Conservation (phyloP, 495 filamentous ascomycete genomes). For the Pyrenopolyporus hunteri region DNA sequence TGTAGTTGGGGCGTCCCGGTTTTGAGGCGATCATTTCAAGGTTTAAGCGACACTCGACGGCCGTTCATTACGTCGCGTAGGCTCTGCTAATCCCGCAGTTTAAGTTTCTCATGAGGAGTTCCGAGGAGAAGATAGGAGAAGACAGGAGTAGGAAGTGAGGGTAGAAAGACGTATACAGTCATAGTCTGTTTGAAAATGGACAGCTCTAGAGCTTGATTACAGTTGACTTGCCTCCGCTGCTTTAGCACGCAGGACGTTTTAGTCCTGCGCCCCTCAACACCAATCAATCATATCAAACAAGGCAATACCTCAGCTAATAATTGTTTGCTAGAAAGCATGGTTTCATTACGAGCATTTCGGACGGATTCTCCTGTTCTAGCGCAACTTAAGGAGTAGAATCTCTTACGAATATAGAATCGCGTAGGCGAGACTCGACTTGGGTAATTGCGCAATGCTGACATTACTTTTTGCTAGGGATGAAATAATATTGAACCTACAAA, state of each 20-base stretch:
- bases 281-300: not conserved
- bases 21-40: not conserved
- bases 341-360: not conserved
- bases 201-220: not conserved
- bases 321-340: constrained; percentile 2
- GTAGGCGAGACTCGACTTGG: too few relatives aligned
- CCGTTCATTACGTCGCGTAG: not conserved
- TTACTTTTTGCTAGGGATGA: too few relatives aligned
- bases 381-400: too few relatives aligned
- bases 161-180: not conserved
- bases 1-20: not conserved
- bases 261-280: not conserved
- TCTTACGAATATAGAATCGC: too few relatives aligned
- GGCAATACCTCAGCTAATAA: too few relatives aligned
- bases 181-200: not conserved
- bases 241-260: not conserved
- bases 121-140: too few relatives aligned
- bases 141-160: too few relatives aligned
- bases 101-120: too few relatives aligned
- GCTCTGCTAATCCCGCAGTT: not conserved
- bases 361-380: too few relatives aligned
- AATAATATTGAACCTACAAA: too few relatives aligned
- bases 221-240: not conserved
- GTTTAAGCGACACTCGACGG: too few relatives aligned
- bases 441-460: too few relatives aligned